Conservation (phyloP, 2,329 filamentous ascomycete genomes). For the Cladosporium sp. region DNA sequence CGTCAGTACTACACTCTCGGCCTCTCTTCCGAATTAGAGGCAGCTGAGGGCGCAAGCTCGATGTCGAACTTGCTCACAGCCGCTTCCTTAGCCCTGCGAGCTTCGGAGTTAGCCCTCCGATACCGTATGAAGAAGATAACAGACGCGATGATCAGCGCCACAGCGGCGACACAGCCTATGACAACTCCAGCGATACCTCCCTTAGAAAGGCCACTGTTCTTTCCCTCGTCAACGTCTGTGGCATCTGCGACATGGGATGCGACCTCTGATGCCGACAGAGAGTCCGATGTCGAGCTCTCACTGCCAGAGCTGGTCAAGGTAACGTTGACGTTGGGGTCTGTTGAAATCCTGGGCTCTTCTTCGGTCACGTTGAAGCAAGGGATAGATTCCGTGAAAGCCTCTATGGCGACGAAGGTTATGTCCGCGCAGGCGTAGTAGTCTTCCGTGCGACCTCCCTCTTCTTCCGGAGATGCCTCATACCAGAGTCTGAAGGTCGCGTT, state of each 20-base stretch:
- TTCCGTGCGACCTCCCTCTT: constrained; percentile 45
- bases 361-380: constrained; percentile 53
- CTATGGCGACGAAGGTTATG: constrained; percentile 46
- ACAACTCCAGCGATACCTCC: constrained; percentile 50
- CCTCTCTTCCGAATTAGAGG: background rate
- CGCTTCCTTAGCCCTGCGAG: constrained; percentile 12
- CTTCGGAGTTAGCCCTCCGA: constrained; percentile 20
- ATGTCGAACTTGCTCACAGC: constrained; percentile 17
- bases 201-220: constrained; percentile 37
- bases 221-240: background rate
- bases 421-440: constrained; percentile 53
- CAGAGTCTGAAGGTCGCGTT: constrained; percentile 52
- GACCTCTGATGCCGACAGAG: constrained; percentile 6
- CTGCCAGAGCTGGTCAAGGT: constrained; percentile 30
- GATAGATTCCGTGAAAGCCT: constrained; percentile 44
- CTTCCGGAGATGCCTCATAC: constrained; percentile 37
- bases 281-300: constrained; percentile 20
- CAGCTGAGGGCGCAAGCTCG: constrained; percentile 13
- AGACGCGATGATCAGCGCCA: constrained; percentile 30
- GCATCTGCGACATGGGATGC: constrained; percentile 10
- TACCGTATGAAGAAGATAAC: constrained; percentile 24
- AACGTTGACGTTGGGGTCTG: constrained; percentile 30
- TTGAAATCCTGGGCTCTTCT: constrained; percentile 37
- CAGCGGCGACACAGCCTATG: constrained; percentile 29
- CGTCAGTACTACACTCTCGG: background rate